Evolutionary conservation across 2,329 filamentous ascomycete genomes (phyloP), one percentile per base, ranked within the genome.

Genomic region (Alternaria longipes): DNA sequence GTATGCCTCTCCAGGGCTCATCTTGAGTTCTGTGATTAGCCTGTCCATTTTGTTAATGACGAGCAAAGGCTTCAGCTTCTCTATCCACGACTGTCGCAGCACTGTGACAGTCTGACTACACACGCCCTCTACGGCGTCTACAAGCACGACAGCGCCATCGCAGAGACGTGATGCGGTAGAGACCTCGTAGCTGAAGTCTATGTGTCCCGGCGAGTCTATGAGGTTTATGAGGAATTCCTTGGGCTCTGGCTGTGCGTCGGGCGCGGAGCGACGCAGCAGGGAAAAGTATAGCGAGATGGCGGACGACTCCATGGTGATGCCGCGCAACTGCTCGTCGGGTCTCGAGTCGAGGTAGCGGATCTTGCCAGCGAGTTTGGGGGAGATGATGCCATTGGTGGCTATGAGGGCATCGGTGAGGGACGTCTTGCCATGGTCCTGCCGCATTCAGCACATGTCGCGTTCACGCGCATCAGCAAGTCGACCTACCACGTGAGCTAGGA

Each of bases 251-350:
- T 84, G 75, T 6, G 87, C 87, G 16, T 93, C 89, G 2, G 90
- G 89, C 2, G 87, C 84, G 38, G 87, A 83, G 68, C 92, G 88
- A 68, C 94, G 87, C 55, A 97, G 83, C 86, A 98, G 92, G 36
- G 94, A 96, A 79, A 99, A 99, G 81, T 91, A 96, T 34, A 99
- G 84, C 0, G 95, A 98, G 66, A 99, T 99, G 64, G 95, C 95
- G 6, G 94, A 98, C 0, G 95, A 98, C 79, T 99, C 95, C 95
- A 99, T 99, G n/a, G 95, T 99, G 75, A 99, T 99, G 58, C 95
- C 95, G 67, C 95, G 90, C 16, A 92, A 87, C 81, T 99, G 95
- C 79, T 99, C 95, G 80, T 99, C 95, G 1, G 94, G 94, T 44
- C 95, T 86, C 22, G 95, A 98, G 81, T 99, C 95, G 60, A 99